Evolutionary conservation across 2,329 filamentous ascomycete genomes (phyloP).

Genomic region (Tolypocladium nubicola): DNA sequence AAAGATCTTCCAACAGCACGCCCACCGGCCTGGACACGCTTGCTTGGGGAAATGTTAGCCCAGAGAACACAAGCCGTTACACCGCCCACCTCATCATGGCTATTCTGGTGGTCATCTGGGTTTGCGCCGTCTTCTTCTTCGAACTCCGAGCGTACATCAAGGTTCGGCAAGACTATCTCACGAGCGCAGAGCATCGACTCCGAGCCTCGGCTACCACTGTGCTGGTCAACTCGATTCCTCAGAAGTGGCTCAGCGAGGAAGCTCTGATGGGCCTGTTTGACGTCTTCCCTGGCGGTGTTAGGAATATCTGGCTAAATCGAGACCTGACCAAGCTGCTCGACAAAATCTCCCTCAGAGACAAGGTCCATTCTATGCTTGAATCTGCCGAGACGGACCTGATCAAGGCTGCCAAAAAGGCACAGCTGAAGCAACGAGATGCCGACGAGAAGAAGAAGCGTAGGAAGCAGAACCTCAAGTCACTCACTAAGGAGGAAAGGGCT

Average conservation of each 20-base stretch:
- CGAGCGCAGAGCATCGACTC: constrained; percentile 86
- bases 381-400: constrained; percentile 77
- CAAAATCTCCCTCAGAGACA: constrained; percentile 68
- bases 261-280: constrained; percentile 80
- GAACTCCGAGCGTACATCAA: constrained; percentile 85
- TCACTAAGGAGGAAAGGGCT: constrained; percentile 39
- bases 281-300: constrained; percentile 88
- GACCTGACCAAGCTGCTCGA: constrained; percentile 75
- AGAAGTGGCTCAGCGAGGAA: constrained; percentile 80
- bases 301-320: constrained; percentile 94
- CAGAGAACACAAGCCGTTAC: constrained; percentile 55
- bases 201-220: constrained; percentile 93
- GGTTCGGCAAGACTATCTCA: constrained; percentile 87
- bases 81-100: constrained; percentile 80
- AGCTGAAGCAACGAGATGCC: constrained; percentile 56
- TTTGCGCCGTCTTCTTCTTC: constrained; percentile 77
- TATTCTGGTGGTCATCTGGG: constrained; percentile 67
- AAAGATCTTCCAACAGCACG: constrained; percentile 10
- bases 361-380: constrained; percentile 64
- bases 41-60: constrained; percentile 77
- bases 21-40: constrained; percentile 65
- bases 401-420: constrained; percentile 64
- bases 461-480: constrained; percentile 33
- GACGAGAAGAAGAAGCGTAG: constrained; percentile 56
- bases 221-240: constrained; percentile 79